Evolutionary conservation across 352 stramenopile genomes (phyloP), one percentile per base, ranked within the genome.

Genomic region (Pythium plurisporium): DNA sequence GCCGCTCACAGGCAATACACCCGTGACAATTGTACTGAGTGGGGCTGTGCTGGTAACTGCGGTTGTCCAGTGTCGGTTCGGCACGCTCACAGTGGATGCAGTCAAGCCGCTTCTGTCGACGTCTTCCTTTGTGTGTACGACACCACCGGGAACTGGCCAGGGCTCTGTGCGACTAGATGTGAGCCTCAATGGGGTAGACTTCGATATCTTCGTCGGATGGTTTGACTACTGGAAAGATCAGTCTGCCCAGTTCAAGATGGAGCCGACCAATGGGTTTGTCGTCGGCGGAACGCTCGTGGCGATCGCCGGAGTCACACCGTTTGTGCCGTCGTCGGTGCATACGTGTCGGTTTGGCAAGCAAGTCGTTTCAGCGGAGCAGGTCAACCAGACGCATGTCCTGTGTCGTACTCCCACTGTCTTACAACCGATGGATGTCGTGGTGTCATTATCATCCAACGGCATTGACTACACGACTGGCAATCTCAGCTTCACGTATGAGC

Each of bases 51-150:
- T 47, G 5, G 59, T 50, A 14, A 20, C 27, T 44, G 23, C 56
- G 4, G 26, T 44, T 12, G 59, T 90, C 2, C 79, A 64, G 34
- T 94, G 83, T 45, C 57, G 68, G 30, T 91, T 94, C 59, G 83
- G 76, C 4, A n/a, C 55, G 1, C 34, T 68, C 22, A 57, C 79
- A 17, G 67, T 86, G 23, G 25, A 36, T 54, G 77, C 48, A 11
- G 17, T 44, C 11, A 55, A 33, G 17, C 44, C 41, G 6, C 33
- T 51, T 23, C 12, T 33, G 42, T 53, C 45, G 10, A 20, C 19
- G 1, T 31, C 37, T 20, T 63, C 53, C 7, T 53, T 59, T 49
- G 42, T 55, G 4, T 69, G 48, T 41, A 23, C 14, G 41, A 49
- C 48, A 12, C 55, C 49, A 2, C 7, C 29, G 17, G 30, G 15